Conservation (phyloP, 2,329 filamentous ascomycete species). For the Pseudonectria buxi region DNA sequence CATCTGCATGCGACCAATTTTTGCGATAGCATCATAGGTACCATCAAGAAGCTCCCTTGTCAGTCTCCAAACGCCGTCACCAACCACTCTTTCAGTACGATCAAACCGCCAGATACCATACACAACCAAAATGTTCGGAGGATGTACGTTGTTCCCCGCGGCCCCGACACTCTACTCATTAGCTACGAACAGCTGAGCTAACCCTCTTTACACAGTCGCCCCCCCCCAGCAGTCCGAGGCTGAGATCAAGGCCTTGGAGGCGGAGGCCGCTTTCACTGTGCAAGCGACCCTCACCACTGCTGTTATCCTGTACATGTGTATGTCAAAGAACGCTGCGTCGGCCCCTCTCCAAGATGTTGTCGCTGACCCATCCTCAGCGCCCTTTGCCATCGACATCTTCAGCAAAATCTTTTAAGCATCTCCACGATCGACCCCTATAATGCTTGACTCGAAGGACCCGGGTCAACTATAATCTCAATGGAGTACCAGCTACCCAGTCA, state of each 20-base stretch:
- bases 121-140: slow-evolving; percentile 52
- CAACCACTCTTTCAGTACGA: not conserved
- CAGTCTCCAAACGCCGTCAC: not conserved
- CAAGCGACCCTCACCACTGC: slow-evolving; percentile 60
- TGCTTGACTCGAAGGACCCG: slow-evolving; percentile 1
- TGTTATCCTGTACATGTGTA: slow-evolving; percentile 71
- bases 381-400: slow-evolving; percentile 50
- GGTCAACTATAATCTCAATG: not conserved
- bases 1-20: slow-evolving; percentile 5
- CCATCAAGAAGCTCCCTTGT: slow-evolving; percentile 5
- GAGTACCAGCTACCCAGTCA: slow-evolving; percentile 3
- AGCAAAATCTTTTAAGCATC: slow-evolving; percentile 35
- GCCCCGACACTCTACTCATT: too few relatives aligned
- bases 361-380: slow-evolving; percentile 34
- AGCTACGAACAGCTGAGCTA: not conserved
- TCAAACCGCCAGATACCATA: slow-evolving; percentile 1
- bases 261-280: slow-evolving; percentile 59
- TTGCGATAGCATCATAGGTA: slow-evolving; percentile 21
- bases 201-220: slow-evolving; percentile 43
- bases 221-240: slow-evolving; percentile 63
- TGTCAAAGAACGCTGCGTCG: slow-evolving; percentile 22
- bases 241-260: slow-evolving; percentile 65
- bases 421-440: not conserved
- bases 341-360: not conserved
- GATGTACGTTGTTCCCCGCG: slow-evolving; percentile 38